These are phyloP conservation scores for Mortierella sp. DNA, from an alignment of 371 early-diverging fungal species.

Conservation along the genomic window DNA sequence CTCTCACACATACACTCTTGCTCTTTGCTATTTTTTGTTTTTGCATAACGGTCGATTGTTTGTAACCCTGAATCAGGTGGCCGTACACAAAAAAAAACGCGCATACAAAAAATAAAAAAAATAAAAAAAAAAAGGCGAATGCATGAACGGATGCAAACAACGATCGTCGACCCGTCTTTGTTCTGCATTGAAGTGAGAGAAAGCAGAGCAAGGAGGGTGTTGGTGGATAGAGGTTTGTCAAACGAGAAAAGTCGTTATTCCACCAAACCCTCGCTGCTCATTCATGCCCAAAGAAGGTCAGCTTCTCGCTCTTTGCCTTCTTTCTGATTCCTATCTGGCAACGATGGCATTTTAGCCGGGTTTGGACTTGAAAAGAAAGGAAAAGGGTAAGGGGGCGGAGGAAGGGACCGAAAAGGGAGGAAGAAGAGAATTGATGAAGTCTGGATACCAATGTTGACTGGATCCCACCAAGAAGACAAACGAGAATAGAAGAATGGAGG, in stretches of 20 bases:
- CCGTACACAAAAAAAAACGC: neutral
- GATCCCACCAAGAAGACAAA: neutral
- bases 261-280: neutral
- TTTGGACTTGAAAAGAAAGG: neutral
- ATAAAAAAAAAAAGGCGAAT: neutral
- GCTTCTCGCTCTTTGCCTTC: neutral
- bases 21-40: neutral
- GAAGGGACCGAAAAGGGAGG: neutral
- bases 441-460: neutral
- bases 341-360: neutral
- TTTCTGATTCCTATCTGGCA: neutral
- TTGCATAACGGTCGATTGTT: neutral
- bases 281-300: neutral
- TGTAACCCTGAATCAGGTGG: conserved; percentile 8
- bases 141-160: conserved; percentile 9
- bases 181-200: neutral
- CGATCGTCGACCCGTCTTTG: neutral
- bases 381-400: neutral
- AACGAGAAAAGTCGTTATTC: neutral
- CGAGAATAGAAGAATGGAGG: neutral
- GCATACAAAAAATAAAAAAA: neutral
- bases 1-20: neutral
- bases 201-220: neutral
- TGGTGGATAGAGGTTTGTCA: neutral
- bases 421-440: neutral